Conservation (phyloP, 2,329 filamentous ascomycete genomes). For the Alternaria conjuncta region DNA sequence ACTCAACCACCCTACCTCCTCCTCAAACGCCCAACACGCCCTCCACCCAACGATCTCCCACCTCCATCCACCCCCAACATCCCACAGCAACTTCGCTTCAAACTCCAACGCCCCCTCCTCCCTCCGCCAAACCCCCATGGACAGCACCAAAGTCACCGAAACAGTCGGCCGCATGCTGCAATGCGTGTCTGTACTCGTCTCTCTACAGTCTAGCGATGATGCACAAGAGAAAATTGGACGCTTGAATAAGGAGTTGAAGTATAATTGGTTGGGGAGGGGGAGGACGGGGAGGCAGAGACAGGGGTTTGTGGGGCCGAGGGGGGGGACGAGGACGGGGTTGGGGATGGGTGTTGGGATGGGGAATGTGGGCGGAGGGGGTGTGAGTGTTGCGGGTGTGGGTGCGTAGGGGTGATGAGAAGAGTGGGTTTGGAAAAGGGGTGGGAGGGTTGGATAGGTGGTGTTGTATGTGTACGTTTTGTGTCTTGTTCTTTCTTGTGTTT, state of each 20-base stretch:
- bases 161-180: conserved; percentile 96
- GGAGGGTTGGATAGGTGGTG: neutral
- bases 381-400: neutral
- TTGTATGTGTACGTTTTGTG: neutral
- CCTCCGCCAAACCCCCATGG: conserved; percentile 45
- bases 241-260: conserved; percentile 84
- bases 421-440: too few relatives aligned
- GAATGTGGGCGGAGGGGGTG: neutral
- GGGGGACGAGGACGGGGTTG: conserved; percentile 45
- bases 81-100: conserved; percentile 15
- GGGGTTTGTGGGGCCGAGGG: conserved; percentile 78
- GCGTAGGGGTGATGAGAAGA: neutral
- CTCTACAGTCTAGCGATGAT: conserved; percentile 74
- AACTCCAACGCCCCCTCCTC: conserved; percentile 21
- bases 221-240: conserved; percentile 80
- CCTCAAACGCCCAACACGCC: neutral
- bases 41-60: neutral
- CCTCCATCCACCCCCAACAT: conserved; percentile 19
- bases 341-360: neutral
- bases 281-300: conserved; percentile 86
- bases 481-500: neutral
- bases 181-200: conserved; percentile 88
- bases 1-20: neutral
- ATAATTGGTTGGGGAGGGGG: conserved; percentile 94
- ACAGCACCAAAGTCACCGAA: conserved; percentile 81